phyloP scores from a whole-genome alignment of 2,329 filamentous ascomycete species.

The Rachicladosporium sp. region DNA sequence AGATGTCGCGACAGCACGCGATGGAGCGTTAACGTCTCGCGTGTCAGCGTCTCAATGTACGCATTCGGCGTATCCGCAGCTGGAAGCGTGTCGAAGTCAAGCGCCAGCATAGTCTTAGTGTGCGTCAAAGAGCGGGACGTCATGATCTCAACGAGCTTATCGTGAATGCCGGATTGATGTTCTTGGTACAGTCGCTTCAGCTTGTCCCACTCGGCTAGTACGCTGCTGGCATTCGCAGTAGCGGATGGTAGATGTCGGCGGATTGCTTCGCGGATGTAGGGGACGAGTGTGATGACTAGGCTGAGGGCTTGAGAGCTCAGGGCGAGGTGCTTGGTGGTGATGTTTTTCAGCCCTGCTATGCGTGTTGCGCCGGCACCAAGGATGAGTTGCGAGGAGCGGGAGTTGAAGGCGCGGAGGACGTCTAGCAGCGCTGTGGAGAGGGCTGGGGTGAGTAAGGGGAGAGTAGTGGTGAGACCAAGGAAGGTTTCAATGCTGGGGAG shows the following conservation, averaged over 20 bases:
- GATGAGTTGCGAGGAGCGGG: conserved; percentile 84
- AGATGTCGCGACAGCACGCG: conserved; percentile 74
- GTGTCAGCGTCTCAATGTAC: conserved; percentile 79
- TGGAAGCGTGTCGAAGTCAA: conserved; percentile 55
- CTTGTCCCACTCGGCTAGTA: conserved; percentile 74
- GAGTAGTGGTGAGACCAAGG: conserved; percentile 67
- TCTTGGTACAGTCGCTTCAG: conserved; percentile 73
- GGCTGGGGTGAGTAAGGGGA: conserved; percentile 80
- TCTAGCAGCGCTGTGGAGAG: conserved; percentile 68
- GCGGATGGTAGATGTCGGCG: conserved; percentile 53
- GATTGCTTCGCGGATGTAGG: conserved; percentile 83
- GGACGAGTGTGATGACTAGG: conserved; percentile 76
- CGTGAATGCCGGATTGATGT: conserved; percentile 80
- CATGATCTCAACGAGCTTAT: conserved; percentile 91
- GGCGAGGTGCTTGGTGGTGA: conserved; percentile 88
- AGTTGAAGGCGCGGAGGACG: conserved; percentile 89
- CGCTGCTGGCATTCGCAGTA: conserved; percentile 28
- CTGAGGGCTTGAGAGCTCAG: conserved; percentile 79
- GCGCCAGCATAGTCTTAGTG: conserved; percentile 59
- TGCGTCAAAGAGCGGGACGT: conserved; percentile 61
- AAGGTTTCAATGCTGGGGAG: conserved; percentile 72
- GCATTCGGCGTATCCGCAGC: conserved; percentile 36
- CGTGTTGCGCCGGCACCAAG: conserved; percentile 84
- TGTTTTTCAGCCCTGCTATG: conserved; percentile 85
- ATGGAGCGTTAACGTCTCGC: conserved; percentile 75